Percentiles rank a stretch among this genome's conserved stretches.
Conservation (phyloP, 2,329 filamentous ascomycete species). For the Immersiporthe knoxdaviesiana region DNA sequence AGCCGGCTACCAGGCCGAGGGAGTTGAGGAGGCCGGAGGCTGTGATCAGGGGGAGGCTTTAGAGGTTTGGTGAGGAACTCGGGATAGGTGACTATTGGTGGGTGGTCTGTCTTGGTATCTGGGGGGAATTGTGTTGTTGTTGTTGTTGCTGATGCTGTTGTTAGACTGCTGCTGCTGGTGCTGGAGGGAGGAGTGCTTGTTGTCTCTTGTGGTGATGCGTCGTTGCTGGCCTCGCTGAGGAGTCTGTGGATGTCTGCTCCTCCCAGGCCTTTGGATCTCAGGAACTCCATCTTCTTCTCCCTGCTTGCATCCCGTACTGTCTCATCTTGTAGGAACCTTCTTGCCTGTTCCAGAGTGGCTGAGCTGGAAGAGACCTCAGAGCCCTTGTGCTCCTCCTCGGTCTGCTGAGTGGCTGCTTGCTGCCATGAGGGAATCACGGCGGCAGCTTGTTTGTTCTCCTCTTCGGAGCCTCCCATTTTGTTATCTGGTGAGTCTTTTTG, state of each 20-base stretch:
- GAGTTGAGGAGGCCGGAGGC: conserved; percentile 61
- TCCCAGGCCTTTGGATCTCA: conserved; percentile 75
- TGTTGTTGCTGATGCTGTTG: background rate
- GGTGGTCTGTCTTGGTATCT: conserved; percentile 44
- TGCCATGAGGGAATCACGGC: conserved; percentile 32
- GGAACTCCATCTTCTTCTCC: conserved; percentile 75
- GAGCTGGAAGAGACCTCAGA: conserved; percentile 15
- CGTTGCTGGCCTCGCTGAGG: conserved; percentile 45
- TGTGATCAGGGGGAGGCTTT: conserved; percentile 64
- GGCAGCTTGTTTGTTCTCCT: conserved; percentile 28
- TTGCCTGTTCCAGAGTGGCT: conserved; percentile 65
- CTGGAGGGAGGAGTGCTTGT: conserved; percentile 11
- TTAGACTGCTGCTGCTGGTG: conserved; percentile 11
- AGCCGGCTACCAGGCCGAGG: conserved; percentile 59
- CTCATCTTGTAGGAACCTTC: conserved; percentile 75
- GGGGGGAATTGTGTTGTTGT: conserved; percentile 32
- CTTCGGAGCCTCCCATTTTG: conserved; percentile 33
- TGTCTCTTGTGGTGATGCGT: conserved; percentile 16
- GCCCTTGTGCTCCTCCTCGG: conserved; percentile 1
- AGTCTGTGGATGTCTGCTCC: conserved; percentile 70
- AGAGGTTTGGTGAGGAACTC: conserved; percentile 66
- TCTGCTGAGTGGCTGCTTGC: conserved; percentile 22
- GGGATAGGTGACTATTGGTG: conserved; percentile 70
- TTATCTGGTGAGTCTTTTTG: background rate
- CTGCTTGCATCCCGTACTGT: conserved; percentile 68